These are phyloP conservation scores for Amylocystis lapponica DNA, from an alignment of 768 basidiomycete genomes.

Conservation along the genomic window DNA sequence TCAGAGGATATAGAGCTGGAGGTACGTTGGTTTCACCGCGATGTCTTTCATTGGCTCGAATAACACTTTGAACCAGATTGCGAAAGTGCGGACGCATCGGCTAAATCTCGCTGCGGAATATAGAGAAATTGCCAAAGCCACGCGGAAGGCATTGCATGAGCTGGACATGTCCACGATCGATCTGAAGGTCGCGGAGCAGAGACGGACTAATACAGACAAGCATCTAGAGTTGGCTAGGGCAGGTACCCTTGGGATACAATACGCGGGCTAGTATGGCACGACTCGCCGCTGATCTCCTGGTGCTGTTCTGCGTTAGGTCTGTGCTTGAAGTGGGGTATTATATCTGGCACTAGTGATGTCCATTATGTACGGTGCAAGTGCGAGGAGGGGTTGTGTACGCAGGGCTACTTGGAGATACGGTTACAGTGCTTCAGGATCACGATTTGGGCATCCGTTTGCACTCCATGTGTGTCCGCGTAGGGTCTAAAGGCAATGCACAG, in stretches of 20 bases:
- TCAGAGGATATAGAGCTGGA: conserved; percentile 9
- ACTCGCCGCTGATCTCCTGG: too few species aligned
- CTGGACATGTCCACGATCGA: conserved; percentile 57
- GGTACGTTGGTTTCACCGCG: conserved; percentile 9
- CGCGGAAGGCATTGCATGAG: conserved; percentile 47
- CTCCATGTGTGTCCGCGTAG: conserved; percentile 58
- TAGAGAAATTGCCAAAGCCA: conserved; percentile 1
- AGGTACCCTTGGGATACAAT: conserved; percentile 59
- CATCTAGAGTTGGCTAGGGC: conserved; percentile 58
- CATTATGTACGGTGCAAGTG: neutral
- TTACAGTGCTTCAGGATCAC: neutral
- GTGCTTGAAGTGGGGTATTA: neutral
- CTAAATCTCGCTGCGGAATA: conserved; percentile 8
- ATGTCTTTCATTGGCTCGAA: too few species aligned
- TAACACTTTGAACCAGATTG: conserved; percentile 8
- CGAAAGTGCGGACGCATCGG: conserved; percentile 5
- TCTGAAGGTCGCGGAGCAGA: conserved; percentile 49
- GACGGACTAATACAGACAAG: conserved; percentile 49
- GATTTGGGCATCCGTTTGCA: conserved; percentile 57
- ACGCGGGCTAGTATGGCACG: too few species aligned
- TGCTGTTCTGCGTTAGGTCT: neutral
- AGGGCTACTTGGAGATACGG: too few species aligned
- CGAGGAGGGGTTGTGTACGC: too few species aligned
- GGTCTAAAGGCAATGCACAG: conserved; percentile 64
- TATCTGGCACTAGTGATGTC: neutral